Base-by-base conservation (phyloP, 306 rosid species). In the Trichosanthes truncata region DNA sequence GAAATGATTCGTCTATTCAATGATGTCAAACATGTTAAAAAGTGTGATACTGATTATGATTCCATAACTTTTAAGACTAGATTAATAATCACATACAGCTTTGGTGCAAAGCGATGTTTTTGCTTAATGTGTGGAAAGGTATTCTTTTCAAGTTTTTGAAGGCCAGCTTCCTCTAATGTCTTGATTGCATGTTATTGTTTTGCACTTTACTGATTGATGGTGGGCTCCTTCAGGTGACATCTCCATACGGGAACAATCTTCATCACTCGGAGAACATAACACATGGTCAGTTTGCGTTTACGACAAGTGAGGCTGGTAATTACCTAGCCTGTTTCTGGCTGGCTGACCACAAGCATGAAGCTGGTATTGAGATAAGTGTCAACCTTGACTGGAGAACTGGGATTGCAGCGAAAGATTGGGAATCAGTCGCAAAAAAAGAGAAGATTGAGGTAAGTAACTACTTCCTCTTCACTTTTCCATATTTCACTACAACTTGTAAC, bases 361-460 rank as follows among this genome's bases (percentile, higher is more conserved):
- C 79, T 68, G 84, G 80, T 51, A 81, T 17, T 51, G 82, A 79
- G 17, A 23, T 67, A 36, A 79, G 52, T 51, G 82, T 95, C 63
- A 90, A 90, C 86, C 87, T 95, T 82, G 99, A 95, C 78, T 93
- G 99, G 99, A 95, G 82, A 91, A 93, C 90, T 17, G 99, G 99
- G 65, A 84, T 95, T 84, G 97, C 96, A 21, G 96, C 99, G 33
- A 93, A 90, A 87, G 99, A 95, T 84, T 95, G 99, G 99, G 99
- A 93, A 62, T 83, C 99, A 13, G 97, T 95, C 67, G 99, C 99
- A 41, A 95, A 83, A 84, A 93, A 91, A 79, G 99, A 95, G 85
- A 95, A 93, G 90, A 87, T 95, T 74, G 97, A 91, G 55, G 55
- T 49, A 49, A 93, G 97, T 90, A 80, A 82, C 79, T 69, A 36